These are phyloP conservation scores for Coleophoma eucalyptorum DNA, from an alignment of 2,329 filamentous ascomycete species.

Conservation along the genomic window DNA sequence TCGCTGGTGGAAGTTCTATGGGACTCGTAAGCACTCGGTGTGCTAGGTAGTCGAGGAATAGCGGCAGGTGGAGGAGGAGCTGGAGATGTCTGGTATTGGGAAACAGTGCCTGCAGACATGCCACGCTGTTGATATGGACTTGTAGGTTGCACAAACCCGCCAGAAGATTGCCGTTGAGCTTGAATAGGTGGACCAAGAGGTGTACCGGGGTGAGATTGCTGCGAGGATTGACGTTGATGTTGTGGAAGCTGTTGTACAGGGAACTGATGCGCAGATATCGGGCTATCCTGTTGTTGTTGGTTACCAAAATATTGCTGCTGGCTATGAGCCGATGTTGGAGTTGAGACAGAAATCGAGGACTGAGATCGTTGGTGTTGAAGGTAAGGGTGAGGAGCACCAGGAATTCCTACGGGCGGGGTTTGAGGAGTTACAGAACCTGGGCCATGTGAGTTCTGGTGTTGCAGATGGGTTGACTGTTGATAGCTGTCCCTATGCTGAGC, in stretches of 20 bases:
- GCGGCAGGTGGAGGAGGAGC: conserved; percentile 32
- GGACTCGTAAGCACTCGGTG: conserved; percentile 41
- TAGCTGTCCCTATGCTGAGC: conserved; percentile 25
- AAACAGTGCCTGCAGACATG: conserved; percentile 20
- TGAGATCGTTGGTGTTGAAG: conserved; percentile 45
- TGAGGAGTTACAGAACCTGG: conserved; percentile 26
- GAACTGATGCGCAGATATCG: conserved; percentile 28
- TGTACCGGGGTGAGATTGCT: conserved; percentile 24
- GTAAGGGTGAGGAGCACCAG: conserved; percentile 25
- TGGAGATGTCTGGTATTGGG: conserved; percentile 25
- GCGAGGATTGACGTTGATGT: conserved; percentile 23
- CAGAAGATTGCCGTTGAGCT: conserved; percentile 39
- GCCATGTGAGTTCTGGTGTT: conserved; percentile 22
- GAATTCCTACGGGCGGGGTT: conserved; percentile 27
- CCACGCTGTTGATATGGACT: conserved; percentile 58
- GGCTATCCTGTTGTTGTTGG: conserved; percentile 50
- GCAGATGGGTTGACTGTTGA: conserved; percentile 19
- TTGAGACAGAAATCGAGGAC: conserved; percentile 55
- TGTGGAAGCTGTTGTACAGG: conserved; percentile 21
- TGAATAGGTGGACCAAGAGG: conserved; percentile 48
- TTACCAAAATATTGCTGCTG: conserved; percentile 47
- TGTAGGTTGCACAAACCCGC: conserved; percentile 44
- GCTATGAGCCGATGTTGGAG: conserved; percentile 58
- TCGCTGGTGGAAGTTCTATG: conserved; percentile 39
- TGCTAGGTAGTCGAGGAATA: conserved; percentile 36